phyloP scores from a whole-genome alignment of 441 rosid genomes.

The Erysimum cheiri region DNA sequence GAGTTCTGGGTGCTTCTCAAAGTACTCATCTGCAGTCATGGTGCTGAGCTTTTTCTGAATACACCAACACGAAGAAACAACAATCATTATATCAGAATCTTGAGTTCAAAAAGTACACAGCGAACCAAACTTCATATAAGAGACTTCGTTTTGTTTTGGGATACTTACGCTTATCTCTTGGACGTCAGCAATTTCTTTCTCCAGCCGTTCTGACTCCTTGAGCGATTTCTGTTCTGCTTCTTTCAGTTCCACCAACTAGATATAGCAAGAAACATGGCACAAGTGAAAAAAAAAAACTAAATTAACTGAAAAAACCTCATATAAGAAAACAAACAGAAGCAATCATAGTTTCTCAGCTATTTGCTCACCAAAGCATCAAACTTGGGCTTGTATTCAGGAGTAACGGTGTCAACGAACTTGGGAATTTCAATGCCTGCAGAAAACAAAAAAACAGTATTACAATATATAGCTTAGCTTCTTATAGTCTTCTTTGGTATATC shows the following conservation, averaged over 20 bases:
- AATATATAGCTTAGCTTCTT: neutral
- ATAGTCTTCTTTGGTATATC: neutral
- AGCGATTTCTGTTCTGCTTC: slow-evolving; percentile 83
- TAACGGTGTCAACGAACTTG: slow-evolving; percentile 81
- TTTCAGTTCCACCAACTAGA: slow-evolving; percentile 83
- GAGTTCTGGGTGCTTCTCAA: slow-evolving; percentile 92
- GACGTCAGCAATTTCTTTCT: slow-evolving; percentile 83
- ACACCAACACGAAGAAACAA: slow-evolving; percentile 17
- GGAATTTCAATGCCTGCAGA: slow-evolving; percentile 80
- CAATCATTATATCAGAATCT: slow-evolving; percentile 23
- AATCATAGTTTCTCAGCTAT: neutral
- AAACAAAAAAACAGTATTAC: neutral
- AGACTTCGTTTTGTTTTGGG: neutral
- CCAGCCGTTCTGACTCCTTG: slow-evolving; percentile 81
- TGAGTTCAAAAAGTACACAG: neutral
- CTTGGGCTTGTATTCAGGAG: slow-evolving; percentile 92
- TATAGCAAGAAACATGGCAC: slow-evolving; percentile 28
- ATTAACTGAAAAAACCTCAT: slow-evolving; percentile 15
- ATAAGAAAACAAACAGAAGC: neutral
- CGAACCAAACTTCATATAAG: neutral
- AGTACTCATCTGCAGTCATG: slow-evolving; percentile 99
- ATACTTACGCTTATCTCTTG: slow-evolving; percentile 79
- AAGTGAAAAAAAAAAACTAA: neutral
- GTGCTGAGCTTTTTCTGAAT: slow-evolving; percentile 89
- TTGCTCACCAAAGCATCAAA: slow-evolving; percentile 82